These are phyloP conservation scores for Penicillium desertorum DNA, from an alignment of 495 filamentous ascomycete species.

Conservation along the genomic window DNA sequence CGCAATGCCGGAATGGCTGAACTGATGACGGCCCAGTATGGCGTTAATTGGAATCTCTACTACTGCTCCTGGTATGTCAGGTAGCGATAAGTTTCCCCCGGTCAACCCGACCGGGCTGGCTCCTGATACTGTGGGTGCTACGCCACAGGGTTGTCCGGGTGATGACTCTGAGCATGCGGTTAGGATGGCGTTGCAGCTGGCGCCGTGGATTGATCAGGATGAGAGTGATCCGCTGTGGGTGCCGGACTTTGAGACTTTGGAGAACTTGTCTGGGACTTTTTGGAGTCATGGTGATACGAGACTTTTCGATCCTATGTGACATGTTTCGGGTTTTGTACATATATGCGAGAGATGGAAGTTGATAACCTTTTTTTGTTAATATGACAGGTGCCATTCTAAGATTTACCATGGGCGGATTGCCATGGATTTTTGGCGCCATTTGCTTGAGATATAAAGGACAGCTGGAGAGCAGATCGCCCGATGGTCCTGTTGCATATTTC, in stretches of 20 bases:
- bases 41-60: constrained; percentile 16
- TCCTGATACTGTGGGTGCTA: constrained; percentile 11
- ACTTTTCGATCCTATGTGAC: constrained; percentile 38
- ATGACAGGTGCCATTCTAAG: background rate
- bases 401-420: background rate
- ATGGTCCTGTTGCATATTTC: background rate
- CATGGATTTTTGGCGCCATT: background rate
- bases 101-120: constrained; percentile 19
- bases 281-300: constrained; percentile 37
- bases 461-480: background rate
- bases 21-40: constrained; percentile 43
- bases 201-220: constrained; percentile 48
- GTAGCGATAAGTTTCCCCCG: constrained; percentile 18
- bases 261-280: constrained; percentile 40
- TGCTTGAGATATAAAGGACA: too few relatives aligned
- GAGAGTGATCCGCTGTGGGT: constrained; percentile 45
- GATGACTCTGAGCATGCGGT: constrained; percentile 38
- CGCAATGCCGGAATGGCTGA: constrained; percentile 43
- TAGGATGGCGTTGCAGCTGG: constrained; percentile 47
- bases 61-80: constrained; percentile 16
- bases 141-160: constrained; percentile 6
- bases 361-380: background rate
- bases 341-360: background rate
- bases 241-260: constrained; percentile 49
- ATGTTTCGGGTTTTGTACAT: background rate